phyloP scores from a whole-genome alignment of 2,329 filamentous ascomycete species.

The Monilinia laxa region DNA sequence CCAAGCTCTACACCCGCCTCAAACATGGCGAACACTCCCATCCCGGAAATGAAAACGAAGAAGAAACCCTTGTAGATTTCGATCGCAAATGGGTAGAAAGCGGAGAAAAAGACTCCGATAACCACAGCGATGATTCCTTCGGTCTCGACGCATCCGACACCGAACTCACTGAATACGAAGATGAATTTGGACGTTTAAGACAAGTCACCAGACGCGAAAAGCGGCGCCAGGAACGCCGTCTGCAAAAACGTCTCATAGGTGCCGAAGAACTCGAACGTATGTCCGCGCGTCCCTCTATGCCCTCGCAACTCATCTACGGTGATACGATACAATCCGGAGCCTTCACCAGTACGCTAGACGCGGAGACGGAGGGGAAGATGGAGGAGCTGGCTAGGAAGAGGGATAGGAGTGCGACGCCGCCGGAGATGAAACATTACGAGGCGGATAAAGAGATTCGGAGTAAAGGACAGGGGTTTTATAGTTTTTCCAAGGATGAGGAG shows the following conservation, averaged over 20 bases:
- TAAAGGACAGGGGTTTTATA: conserved; percentile 89
- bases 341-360: conserved; percentile 57
- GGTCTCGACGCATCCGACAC: conserved; percentile 43
- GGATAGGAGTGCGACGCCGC: conserved; percentile 78
- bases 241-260: conserved; percentile 52
- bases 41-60: conserved; percentile 54
- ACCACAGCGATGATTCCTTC: conserved; percentile 18
- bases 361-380: conserved; percentile 70
- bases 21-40: conserved; percentile 78
- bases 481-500: conserved; percentile 76
- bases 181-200: conserved; percentile 87
- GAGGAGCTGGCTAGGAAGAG: conserved; percentile 72
- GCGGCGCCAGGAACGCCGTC: conserved; percentile 59
- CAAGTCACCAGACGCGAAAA: conserved; percentile 69
- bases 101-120: conserved; percentile 51
- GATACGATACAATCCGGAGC: conserved; percentile 81
- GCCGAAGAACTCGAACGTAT: conserved; percentile 65
- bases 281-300: conserved; percentile 65
- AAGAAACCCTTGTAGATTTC: conserved; percentile 79
- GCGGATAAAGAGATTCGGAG: conserved; percentile 78
- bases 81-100: conserved; percentile 81
- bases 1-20: conserved; percentile 81
- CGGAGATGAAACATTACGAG: conserved; percentile 80
- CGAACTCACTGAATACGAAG: conserved; percentile 80
- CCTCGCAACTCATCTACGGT: conserved; percentile 75